Evolutionary conservation across 805 yeast genomes (phyloP), one percentile per base, ranked within the genome.

Genomic region (Saturnispora halmiae): DNA sequence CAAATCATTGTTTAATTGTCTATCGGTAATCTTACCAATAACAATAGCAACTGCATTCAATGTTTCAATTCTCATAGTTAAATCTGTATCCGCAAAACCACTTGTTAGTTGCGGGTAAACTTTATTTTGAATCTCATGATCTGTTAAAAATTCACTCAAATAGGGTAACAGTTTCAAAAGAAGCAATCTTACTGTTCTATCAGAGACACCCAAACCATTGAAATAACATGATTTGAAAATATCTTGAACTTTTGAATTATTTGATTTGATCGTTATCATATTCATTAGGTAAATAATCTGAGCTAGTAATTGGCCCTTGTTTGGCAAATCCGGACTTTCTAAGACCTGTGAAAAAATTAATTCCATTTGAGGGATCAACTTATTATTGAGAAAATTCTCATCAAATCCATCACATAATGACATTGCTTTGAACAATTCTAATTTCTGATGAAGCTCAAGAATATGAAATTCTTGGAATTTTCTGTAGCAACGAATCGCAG

Each of bases 1-100:
- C 18, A 90, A 63, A 36, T 92, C 97, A 52, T 87, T 87, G 57
- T 90, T 90, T 36, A 88, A 65, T 56, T 83, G 94, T 41, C 95
- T 72, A 29, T 78, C 84, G 0, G 83, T 72, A 2, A 90, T 69
- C 51, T 75, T 76, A 16, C 77, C 74, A 1, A 79, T 75, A 21
- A 88, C 62, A 7, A 55, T 54, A 3, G 76, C 64, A 15, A 74
- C 63, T 3, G 86, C 73, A 36, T 79, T 80, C 29, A 90, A 65
- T 0, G 96, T 83, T 39, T 79, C 84, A 48, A 82, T 82, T 47
- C 96, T 67, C 31, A 90, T 75, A n/a, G 79, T 70, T 3, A 78
- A 72, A 55, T 85, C 88, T 1, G 92, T 75, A 56, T 90, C 98
- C 26, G 79, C 75, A 52, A 90, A 82, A 0, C 98, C 97, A 14